These are phyloP conservation scores for Pyrenula aspistea DNA, from an alignment of 495 filamentous ascomycete species.

Conservation along the genomic window DNA sequence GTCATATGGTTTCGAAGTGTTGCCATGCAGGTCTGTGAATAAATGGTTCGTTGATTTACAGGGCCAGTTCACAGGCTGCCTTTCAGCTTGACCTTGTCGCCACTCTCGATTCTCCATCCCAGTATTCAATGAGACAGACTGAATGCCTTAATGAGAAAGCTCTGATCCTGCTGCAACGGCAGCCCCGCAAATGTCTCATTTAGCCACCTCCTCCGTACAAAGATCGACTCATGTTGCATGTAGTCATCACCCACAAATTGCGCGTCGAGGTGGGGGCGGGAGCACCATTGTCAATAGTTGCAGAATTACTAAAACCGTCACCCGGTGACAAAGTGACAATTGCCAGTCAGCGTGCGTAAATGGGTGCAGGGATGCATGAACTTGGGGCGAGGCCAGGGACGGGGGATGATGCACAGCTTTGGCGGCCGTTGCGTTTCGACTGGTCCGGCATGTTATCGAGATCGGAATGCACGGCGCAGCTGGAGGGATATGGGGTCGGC, in stretches of 20 bases:
- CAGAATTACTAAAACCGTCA: no score
- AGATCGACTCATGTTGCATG: neutral
- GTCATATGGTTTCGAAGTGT: no score
- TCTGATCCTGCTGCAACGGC: neutral
- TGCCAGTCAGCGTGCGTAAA: neutral
- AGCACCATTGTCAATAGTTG: neutral
- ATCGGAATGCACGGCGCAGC: neutral
- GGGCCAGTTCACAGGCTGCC: no score
- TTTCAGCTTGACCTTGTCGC: no score
- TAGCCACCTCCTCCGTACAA: neutral
- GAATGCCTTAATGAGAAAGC: no score
- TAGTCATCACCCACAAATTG: neutral
- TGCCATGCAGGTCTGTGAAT: no score
- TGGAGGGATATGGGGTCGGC: neutral
- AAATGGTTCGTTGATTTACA: no score
- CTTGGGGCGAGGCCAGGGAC: neutral
- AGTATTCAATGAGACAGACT: no score
- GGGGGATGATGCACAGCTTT: neutral
- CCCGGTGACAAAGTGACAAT: neutral
- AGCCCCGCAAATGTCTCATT: neutral
- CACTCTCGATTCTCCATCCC: no score
- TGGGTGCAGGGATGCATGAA: neutral
- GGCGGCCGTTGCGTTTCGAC: neutral
- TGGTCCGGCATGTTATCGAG: neutral
- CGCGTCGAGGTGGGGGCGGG: neutral